These are phyloP conservation scores for Neocallimastix lanati DNA, from an alignment of 192 early-diverging fungal genomes.

Conservation along the genomic window DNA sequence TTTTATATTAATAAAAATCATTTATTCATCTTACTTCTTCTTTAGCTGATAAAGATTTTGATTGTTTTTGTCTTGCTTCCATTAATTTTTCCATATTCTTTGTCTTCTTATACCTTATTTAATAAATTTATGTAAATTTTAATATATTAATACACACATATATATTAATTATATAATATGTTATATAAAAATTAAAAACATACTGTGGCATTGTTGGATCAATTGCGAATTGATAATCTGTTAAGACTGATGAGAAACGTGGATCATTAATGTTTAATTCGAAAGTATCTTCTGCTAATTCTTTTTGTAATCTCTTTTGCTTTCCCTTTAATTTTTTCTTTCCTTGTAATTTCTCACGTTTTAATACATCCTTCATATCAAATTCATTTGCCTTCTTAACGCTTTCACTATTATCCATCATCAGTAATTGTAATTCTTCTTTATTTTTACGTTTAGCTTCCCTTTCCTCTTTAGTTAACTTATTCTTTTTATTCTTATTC, in stretches of 20 bases:
- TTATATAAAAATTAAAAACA: not conserved
- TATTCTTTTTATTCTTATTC: conserved; percentile 2
- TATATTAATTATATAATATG: not conserved
- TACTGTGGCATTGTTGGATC: conserved; percentile 86
- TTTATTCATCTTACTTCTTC: not conserved
- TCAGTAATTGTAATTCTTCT: conserved; percentile 68
- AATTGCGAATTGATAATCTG: conserved; percentile 77
- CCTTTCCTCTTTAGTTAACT: conserved; percentile 1
- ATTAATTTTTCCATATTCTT: conserved; percentile 56
- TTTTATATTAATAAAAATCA: too few species aligned
- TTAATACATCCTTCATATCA: conserved; percentile 68
- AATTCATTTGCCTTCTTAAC: conserved; percentile 52
- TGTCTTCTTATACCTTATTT: conserved; percentile 58
- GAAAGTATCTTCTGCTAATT: conserved; percentile 57
- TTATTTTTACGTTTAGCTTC: conserved; percentile 15
- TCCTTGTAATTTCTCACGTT: conserved; percentile 49
- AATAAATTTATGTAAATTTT: not conserved
- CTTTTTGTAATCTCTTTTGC: conserved; percentile 30
- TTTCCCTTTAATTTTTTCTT: conserved; percentile 22
- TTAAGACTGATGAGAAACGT: conserved; percentile 61
- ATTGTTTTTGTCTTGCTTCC: conserved; percentile 9
- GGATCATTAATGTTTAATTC: conserved; percentile 68
- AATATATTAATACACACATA: not conserved
- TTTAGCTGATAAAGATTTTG: not conserved
- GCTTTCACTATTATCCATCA: conserved; percentile 40